Percentiles rank a stretch among this genome's conserved stretches.
These are phyloP conservation scores for Hypericum perforatum DNA, from an alignment of 345 rosid species.

Conservation along the genomic window DNA sequence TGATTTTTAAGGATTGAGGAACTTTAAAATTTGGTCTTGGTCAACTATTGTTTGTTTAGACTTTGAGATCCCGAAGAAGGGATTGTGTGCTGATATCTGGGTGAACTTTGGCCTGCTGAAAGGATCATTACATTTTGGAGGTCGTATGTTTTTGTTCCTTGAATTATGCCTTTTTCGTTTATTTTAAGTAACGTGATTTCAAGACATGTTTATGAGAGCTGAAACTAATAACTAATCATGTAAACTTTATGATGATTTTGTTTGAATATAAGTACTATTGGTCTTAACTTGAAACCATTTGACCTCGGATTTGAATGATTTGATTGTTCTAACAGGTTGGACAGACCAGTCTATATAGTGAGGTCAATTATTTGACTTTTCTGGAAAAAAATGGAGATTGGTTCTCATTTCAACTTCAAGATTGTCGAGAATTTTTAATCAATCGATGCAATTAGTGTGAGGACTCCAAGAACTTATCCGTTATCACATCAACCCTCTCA, in stretches of 20 bases:
- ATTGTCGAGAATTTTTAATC: conserved; percentile 3
- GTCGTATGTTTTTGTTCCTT: too few species aligned
- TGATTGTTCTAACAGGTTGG: conserved; percentile 8
- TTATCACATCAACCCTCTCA: conserved; percentile 17
- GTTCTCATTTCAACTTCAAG: conserved; percentile 29
- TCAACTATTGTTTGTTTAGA: too few species aligned
- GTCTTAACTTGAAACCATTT: conserved; percentile 14
- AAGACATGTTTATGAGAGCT: too few species aligned
- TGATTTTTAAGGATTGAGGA: too few species aligned
- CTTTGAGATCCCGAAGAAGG: too few species aligned
- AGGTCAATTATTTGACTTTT: conserved; percentile 10
- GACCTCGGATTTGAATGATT: conserved; percentile 10
- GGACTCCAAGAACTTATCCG: conserved; percentile 7
- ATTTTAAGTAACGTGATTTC: too few species aligned
- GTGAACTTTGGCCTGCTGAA: too few species aligned
- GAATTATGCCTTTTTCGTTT: too few species aligned
- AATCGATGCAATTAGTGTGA: conserved; percentile 10
- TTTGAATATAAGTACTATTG: background rate
- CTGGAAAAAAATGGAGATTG: conserved; percentile 27
- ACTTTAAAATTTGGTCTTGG: too few species aligned
- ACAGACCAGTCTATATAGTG: conserved; percentile 9
- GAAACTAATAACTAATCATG: too few species aligned
- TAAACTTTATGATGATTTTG: background rate
- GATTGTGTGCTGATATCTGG: too few species aligned
- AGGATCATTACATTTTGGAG: too few species aligned